Evolutionary conservation across 179 eudicot species (phyloP), one percentile per base, ranked within the genome.

Genomic region (Beta lomatogona): DNA sequence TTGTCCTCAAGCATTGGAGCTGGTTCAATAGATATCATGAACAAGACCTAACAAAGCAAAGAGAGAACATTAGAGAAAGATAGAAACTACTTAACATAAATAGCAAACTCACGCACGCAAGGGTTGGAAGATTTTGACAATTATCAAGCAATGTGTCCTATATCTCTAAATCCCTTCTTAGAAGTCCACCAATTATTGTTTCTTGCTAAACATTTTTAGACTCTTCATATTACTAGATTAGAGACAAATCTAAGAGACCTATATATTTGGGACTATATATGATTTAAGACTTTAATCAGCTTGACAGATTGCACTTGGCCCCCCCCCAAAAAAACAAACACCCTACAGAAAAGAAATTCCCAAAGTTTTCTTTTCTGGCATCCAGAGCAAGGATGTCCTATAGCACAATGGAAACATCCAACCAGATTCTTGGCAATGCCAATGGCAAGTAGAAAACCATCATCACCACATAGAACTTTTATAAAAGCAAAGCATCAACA

Each of bases 1-100:
- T 94, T 96, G 85, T 96, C 99, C 87, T 94, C 96, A 9, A 96
- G 99, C 99, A 96, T 96, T 72, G 99, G 99, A 80, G 99, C 99
- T 44, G 99, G 99, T 87, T 96, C 99, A 84, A 88, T 94, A 50
- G 96, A 91, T 89, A 96, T 96, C 99, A 96, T 96, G 89, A 96
- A 96, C 82, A 96, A 83, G 19, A 96, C 99, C 99, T 96, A 73
- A 48, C 71, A 87, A 41, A 85, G 9, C 31, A 72, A 74, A 66
- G 41, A 79, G 16, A 6, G 72, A 48, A 71, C 48, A 53, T 64
- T 36, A 77, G 55, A 86, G 72, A 84, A 54, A 50, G 73, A 36
- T 53, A 53, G 46, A 73, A 53, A 73, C 12, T 14, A 25, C 73
- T 46, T 22, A n/a, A 46, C 11, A n/a, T 12, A 52, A 22, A 53